A percentile compares a stretch with the other conserved stretches of the same genome.
Evolutionary conservation across 2,329 filamentous ascomycete species (phyloP).

Genomic region (Penicillium corylophilum): DNA sequence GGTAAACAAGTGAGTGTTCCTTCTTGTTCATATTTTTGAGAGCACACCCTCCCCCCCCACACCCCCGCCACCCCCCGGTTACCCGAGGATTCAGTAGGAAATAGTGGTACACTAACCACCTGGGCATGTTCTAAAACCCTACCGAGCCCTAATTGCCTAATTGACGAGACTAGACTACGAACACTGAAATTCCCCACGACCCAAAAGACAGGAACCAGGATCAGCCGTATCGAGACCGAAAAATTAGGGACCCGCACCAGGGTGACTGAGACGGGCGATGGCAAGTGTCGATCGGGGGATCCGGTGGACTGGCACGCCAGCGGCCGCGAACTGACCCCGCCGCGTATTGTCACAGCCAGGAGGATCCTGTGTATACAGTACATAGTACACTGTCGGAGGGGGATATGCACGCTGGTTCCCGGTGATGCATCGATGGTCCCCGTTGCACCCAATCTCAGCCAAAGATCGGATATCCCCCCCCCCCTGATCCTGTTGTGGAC

Average conservation of each 20-base stretch:
- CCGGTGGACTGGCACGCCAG: constrained; percentile 20
- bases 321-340: constrained; percentile 9
- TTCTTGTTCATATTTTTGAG: too few relatives aligned
- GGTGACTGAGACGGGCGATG: constrained; percentile 9
- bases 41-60: too few relatives aligned
- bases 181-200: background rate
- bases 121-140: too few relatives aligned
- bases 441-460: background rate
- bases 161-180: too few relatives aligned
- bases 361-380: too few relatives aligned
- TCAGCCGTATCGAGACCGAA: background rate
- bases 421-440: background rate
- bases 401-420: background rate
- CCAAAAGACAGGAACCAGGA: background rate
- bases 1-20: too few relatives aligned
- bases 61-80: too few relatives aligned
- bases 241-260: constrained; percentile 11
- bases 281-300: constrained; percentile 18
- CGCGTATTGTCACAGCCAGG: background rate
- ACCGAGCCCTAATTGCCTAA: too few relatives aligned
- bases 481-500: background rate
- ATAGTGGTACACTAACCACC: too few relatives aligned
- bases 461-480: background rate
- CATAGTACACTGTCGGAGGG: too few relatives aligned
- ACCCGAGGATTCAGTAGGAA: too few relatives aligned